A percentile compares a stretch with the other conserved stretches of the same genome.
These are phyloP conservation scores for Xylariaceae sp. DNA, from an alignment of 2,329 filamentous ascomycete species.

Conservation along the genomic window DNA sequence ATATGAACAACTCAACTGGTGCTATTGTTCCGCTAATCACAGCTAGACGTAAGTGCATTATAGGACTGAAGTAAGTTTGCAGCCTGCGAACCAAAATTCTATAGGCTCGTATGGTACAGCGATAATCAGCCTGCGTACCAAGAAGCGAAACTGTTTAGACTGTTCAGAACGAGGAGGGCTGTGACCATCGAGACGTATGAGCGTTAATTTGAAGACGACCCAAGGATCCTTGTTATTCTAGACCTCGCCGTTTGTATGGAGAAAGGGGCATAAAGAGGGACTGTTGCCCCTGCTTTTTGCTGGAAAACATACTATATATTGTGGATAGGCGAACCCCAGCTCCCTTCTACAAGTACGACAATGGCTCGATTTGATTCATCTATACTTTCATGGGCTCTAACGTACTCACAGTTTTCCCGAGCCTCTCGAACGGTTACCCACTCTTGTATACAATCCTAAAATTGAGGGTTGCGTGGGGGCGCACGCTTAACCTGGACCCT, in stretches of 20 bases:
- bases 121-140: neutral
- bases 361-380: no score
- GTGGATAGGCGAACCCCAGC: no score
- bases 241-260: neutral
- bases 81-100: no score
- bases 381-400: no score
- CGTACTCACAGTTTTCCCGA: no score
- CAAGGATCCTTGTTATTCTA: neutral
- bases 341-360: no score
- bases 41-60: neutral
- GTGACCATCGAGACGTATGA: no score
- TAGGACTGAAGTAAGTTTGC: neutral
- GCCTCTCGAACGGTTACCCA: no score
- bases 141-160: neutral
- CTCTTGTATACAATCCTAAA: neutral
- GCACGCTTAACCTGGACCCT: constrained; percentile 20
- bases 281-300: no score
- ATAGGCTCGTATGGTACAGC: neutral
- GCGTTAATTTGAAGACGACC: no score
- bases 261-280: constrained; percentile 2
- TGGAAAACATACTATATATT: no score
- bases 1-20: neutral
- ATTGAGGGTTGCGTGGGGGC: constrained; percentile 14
- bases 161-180: no score
- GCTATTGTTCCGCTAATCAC: neutral